Percentiles rank a stretch among this genome's conserved stretches.
These are phyloP conservation scores for Euclidium syriacum DNA, from an alignment of 345 rosid genomes.

Conservation along the genomic window DNA sequence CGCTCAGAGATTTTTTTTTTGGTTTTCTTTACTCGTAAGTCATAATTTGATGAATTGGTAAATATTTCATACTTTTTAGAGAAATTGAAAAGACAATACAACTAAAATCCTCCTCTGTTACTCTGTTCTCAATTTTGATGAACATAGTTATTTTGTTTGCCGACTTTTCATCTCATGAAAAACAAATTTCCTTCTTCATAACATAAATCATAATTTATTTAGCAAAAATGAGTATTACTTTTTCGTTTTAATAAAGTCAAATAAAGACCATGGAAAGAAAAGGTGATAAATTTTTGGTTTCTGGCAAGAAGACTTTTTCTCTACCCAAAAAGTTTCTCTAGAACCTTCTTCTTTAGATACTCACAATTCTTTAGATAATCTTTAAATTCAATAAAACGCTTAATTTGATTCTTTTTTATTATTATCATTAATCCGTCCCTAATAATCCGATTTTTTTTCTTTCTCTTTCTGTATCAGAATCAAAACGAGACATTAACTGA, in stretches of 20 bases:
- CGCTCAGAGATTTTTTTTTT: background rate
- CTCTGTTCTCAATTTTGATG: background rate
- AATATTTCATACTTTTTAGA: background rate
- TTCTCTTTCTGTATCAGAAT: background rate
- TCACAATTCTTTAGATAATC: background rate
- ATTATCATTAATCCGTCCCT: background rate
- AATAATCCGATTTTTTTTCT: background rate
- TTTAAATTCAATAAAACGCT: background rate
- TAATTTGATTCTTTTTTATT: background rate
- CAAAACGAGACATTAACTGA: slow-evolving; percentile 20
- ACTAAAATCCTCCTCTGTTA: background rate
- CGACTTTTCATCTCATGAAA: slow-evolving; percentile 23
- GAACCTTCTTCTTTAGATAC: slow-evolving; percentile 13
- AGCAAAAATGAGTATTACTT: background rate
- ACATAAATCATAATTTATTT: background rate
- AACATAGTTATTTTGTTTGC: background rate
- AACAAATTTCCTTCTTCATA: slow-evolving; percentile 11
- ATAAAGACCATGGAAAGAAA: too few relatives aligned
- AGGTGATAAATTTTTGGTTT: slow-evolving; percentile 5
- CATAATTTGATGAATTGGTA: background rate
- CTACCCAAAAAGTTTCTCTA: slow-evolving; percentile 5
- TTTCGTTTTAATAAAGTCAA: background rate
- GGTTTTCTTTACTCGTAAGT: background rate
- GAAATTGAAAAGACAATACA: background rate
- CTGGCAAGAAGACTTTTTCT: slow-evolving; percentile 4